Evolutionary conservation across 306 rosid species (phyloP).

Genomic region (Vicia sativa): DNA sequence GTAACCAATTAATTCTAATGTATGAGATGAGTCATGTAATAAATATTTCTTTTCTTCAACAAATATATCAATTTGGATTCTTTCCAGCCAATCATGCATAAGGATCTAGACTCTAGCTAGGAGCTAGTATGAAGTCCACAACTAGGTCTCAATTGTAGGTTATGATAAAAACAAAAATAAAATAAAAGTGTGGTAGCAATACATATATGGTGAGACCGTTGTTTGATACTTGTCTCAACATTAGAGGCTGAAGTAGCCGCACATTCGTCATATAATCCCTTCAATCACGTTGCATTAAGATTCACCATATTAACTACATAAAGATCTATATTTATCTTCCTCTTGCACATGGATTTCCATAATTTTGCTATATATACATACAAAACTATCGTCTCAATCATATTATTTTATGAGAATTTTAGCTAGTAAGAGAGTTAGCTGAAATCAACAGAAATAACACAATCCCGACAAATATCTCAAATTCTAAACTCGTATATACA

Average conservation of each 20-base stretch:
- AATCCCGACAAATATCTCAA: slow-evolving; percentile 59
- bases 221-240: slow-evolving; percentile 63
- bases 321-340: slow-evolving; percentile 47
- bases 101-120: slow-evolving; percentile 4
- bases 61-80: slow-evolving; percentile 23
- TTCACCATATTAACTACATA: slow-evolving; percentile 50
- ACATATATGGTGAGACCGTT: slow-evolving; percentile 41
- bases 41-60: slow-evolving; percentile 20
- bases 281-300: slow-evolving; percentile 57
- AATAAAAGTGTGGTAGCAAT: slow-evolving; percentile 9
- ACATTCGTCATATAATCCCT: slow-evolving; percentile 61
- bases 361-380: slow-evolving; percentile 42
- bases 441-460: slow-evolving; percentile 48
- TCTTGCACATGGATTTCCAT: slow-evolving; percentile 66
- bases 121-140: slow-evolving; percentile 16
- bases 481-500: slow-evolving; percentile 39
- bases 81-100: slow-evolving; percentile 43
- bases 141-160: slow-evolving; percentile 13
- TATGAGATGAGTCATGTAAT: background rate
- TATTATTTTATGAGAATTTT: slow-evolving; percentile 13
- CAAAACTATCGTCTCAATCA: slow-evolving; percentile 40
- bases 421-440: slow-evolving; percentile 35
- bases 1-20: background rate
- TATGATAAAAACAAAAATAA: background rate
- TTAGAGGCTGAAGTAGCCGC: slow-evolving; percentile 58